Evolutionary conservation across 495 filamentous ascomycete genomes (phyloP).

Genomic region (Astrothelium macrocarpum): DNA sequence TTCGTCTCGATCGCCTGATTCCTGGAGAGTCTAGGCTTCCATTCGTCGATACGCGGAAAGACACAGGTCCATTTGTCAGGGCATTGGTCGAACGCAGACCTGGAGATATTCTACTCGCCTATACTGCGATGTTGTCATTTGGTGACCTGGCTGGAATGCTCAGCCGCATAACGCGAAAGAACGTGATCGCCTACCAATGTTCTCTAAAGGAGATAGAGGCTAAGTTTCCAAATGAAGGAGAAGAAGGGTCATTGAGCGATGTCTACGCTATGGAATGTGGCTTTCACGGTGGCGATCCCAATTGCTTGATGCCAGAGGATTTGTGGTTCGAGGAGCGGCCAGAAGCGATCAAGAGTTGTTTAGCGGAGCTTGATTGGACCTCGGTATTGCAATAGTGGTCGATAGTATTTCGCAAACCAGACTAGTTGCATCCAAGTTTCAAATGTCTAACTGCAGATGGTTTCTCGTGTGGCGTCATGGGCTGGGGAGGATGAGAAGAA

Average conservation of each 20-base stretch:
- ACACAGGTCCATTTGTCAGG: background rate
- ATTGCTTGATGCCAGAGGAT: background rate
- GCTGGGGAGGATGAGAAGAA: background rate
- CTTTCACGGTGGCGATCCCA: background rate
- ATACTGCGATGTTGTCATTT: background rate
- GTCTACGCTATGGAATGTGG: background rate
- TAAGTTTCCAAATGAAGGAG: background rate
- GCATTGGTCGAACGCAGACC: background rate
- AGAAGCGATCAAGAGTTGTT: background rate
- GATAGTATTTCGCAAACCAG: too few relatives aligned
- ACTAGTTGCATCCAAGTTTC: too few relatives aligned
- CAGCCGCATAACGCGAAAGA: background rate
- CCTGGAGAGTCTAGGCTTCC: background rate
- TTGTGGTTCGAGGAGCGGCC: background rate
- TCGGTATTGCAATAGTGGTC: background rate
- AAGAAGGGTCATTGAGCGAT: constrained; percentile 3
- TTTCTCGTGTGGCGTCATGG: too few relatives aligned
- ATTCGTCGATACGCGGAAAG: background rate
- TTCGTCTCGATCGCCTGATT: background rate
- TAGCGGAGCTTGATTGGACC: background rate
- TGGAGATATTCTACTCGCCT: background rate
- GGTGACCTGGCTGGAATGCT: background rate
- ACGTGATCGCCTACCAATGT: background rate
- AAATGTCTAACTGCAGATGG: too few relatives aligned
- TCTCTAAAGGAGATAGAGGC: background rate